Conservation (phyloP, 208 protist species). For the Leishmania amazonensis region DNA sequence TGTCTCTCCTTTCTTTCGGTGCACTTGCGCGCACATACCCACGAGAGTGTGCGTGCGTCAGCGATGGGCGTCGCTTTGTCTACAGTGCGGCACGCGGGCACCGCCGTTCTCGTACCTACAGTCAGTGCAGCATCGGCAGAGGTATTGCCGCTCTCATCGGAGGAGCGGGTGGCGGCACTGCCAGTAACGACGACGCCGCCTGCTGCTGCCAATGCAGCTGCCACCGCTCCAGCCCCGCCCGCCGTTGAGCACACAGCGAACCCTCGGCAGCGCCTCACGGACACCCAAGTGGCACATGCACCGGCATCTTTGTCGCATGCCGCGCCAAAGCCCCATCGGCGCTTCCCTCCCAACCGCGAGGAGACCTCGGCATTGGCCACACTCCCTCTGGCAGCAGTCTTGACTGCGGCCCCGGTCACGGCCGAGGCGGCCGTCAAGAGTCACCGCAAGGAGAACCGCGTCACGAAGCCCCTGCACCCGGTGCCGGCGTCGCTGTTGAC, state of each 20-base stretch:
- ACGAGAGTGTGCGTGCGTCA: neutral
- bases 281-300: neutral
- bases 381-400: neutral
- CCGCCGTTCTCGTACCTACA: neutral
- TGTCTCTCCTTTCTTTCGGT: neutral
- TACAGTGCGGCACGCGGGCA: neutral
- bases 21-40: neutral
- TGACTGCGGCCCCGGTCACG: neutral
- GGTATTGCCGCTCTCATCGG: constrained; percentile 12
- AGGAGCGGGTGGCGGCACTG: constrained; percentile 8
- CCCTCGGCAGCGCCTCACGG: constrained; percentile 24
- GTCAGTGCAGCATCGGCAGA: neutral
- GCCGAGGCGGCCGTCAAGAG: constrained; percentile 11
- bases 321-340: neutral
- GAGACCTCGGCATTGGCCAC: neutral
- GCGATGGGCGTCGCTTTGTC: constrained; percentile 12
- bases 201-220: neutral
- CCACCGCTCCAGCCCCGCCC: constrained; percentile 15
- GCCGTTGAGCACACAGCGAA: constrained; percentile 17
- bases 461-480: neutral
- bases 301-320: neutral
- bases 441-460: neutral
- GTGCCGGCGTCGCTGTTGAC: neutral
- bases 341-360: neutral
- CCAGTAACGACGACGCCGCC: neutral